Conservation (phyloP, 306 rosid genomes). For the Trifolium subterraneum region DNA sequence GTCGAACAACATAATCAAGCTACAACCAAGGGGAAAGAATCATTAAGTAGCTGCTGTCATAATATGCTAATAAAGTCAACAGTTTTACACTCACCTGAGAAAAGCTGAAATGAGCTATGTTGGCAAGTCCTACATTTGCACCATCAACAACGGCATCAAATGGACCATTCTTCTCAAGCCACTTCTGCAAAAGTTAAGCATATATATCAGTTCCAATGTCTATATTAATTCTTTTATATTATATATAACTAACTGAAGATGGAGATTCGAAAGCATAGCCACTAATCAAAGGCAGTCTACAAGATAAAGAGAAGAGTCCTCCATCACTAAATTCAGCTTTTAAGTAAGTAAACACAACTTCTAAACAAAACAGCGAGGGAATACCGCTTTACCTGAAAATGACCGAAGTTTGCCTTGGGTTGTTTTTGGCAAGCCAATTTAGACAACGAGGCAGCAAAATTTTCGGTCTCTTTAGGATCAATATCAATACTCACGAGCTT, state of each 20-base stretch:
- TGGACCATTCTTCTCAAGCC: slow-evolving; percentile 83
- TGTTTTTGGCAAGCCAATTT: slow-evolving; percentile 73
- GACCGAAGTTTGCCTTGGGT: slow-evolving; percentile 55
- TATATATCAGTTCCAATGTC: slow-evolving; percentile 54
- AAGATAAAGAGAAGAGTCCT: slow-evolving; percentile 28
- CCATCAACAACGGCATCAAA: slow-evolving; percentile 94
- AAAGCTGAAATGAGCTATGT: slow-evolving; percentile 60
- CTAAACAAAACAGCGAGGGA: slow-evolving; percentile 39
- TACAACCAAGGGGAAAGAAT: slow-evolving; percentile 55
- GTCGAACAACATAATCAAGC: slow-evolving; percentile 69
- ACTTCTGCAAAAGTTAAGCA: slow-evolving; percentile 69
- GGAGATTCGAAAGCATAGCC: slow-evolving; percentile 23
- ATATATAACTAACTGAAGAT: slow-evolving; percentile 39
- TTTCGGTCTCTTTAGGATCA: slow-evolving; percentile 80
- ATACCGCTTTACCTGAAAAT: slow-evolving; percentile 67
- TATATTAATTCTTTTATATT: slow-evolving; percentile 31
- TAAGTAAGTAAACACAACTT: slow-evolving; percentile 24
- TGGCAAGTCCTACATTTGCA: slow-evolving; percentile 76
- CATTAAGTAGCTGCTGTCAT: slow-evolving; percentile 35
- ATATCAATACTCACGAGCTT: slow-evolving; percentile 90
- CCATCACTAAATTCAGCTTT: slow-evolving; percentile 38
- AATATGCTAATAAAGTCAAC: slow-evolving; percentile 29
- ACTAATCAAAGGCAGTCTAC: slow-evolving; percentile 25
- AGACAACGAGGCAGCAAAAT: slow-evolving; percentile 70
- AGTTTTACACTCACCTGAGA: slow-evolving; percentile 57